Conservation (phyloP, 129 eudicot species). For the Saussurea involucrata region DNA sequence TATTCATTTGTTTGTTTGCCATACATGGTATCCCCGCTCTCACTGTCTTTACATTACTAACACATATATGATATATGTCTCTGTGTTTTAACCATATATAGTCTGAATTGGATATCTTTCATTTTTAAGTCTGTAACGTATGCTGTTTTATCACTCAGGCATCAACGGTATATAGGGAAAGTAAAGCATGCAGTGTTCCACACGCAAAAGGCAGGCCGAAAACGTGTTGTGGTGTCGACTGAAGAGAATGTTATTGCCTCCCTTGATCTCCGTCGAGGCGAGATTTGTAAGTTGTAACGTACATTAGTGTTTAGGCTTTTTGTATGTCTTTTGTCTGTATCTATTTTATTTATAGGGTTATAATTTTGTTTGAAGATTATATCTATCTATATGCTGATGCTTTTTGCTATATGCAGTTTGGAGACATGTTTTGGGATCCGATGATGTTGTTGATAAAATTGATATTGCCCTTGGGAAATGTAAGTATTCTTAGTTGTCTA, state of each 20-base stretch:
- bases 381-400: constrained; percentile 15
- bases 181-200: constrained; percentile 94
- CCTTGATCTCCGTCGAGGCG: constrained; percentile 96
- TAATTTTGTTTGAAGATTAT: background rate
- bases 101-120: background rate
- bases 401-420: constrained; percentile 67
- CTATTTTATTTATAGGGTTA: background rate
- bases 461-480: constrained; percentile 96
- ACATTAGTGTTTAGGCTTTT: background rate
- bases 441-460: constrained; percentile 66
- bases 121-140: background rate
- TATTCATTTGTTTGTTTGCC: constrained; percentile 2
- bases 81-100: background rate
- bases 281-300: constrained; percentile 60
- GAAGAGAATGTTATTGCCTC: constrained; percentile 89
- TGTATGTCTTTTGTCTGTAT: background rate
- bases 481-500: constrained; percentile 22
- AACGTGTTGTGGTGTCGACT: constrained; percentile 89
- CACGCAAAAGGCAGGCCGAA: constrained; percentile 94
- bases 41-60: background rate
- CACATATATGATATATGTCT: background rate
- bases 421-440: constrained; percentile 92
- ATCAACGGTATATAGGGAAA: constrained; percentile 88
- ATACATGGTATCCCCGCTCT: background rate
- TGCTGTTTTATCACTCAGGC: constrained; percentile 42